Conservation (phyloP, 805 yeast species). For the Saturnispora saitoi region DNA sequence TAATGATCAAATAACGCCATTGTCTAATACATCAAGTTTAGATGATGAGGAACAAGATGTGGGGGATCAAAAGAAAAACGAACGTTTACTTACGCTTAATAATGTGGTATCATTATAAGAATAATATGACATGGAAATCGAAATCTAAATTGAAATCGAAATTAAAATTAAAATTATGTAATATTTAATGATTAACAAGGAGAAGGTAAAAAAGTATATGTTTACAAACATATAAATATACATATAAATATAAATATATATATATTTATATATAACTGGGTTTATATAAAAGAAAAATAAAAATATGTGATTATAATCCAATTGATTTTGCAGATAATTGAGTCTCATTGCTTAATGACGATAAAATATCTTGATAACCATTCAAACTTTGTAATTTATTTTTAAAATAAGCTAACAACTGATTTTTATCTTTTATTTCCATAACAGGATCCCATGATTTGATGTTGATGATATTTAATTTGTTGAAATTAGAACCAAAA, state of each 20-base stretch:
- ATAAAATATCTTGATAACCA: slow-evolving; percentile 11
- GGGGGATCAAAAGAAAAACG: not conserved
- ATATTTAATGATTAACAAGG: too few relatives aligned
- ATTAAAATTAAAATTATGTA: too few relatives aligned
- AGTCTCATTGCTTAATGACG: slow-evolving; percentile 17
- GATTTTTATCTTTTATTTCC: slow-evolving; percentile 29
- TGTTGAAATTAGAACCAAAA: slow-evolving; percentile 82
- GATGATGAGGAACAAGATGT: not conserved
- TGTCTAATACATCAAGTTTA: not conserved
- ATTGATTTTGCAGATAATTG: slow-evolving; percentile 11
- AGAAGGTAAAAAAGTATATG: too few relatives aligned
- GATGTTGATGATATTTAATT: slow-evolving; percentile 51
- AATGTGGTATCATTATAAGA: not conserved
- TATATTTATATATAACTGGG: not conserved
- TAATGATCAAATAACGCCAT: not conserved
- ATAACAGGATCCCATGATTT: slow-evolving; percentile 67
- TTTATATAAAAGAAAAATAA: not conserved
- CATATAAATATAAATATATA: not conserved
- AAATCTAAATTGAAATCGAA: too few relatives aligned
- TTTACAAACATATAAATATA: too few relatives aligned
- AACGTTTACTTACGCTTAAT: not conserved
- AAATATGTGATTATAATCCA: slow-evolving; percentile 7
- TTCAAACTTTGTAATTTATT: slow-evolving; percentile 17
- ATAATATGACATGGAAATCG: not conserved
- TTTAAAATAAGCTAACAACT: slow-evolving; percentile 30